Percentiles rank a stretch among this genome's conserved stretches.
Conservation (phyloP, 495 filamentous ascomycete species). For the Cercophora newfieldiana region DNA sequence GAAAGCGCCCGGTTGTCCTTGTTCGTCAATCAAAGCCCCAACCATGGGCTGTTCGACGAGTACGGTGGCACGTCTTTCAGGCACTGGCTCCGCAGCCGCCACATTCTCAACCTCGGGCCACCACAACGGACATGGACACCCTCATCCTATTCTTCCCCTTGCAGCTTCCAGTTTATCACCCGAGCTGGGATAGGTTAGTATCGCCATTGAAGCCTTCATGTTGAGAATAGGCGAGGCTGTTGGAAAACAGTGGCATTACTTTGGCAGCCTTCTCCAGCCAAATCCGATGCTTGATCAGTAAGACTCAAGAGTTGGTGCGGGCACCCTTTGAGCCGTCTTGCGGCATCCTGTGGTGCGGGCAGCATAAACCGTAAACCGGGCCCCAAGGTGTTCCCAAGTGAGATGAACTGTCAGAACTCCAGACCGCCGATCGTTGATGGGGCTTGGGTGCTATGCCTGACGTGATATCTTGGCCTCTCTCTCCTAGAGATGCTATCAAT, state of each 20-base stretch:
- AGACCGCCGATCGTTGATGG: not conserved
- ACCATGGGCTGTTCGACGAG: not conserved
- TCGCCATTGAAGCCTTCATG: not conserved
- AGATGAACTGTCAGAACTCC: conserved; percentile 3
- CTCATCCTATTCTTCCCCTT: not conserved
- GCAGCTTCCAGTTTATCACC: not conserved
- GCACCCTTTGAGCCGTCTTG: not conserved
- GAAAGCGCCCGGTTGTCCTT: not conserved
- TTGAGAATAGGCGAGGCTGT: not conserved
- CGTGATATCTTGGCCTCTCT: not conserved
- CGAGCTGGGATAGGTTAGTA: not conserved
- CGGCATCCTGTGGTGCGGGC: conserved; percentile 10
- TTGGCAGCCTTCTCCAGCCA: not conserved
- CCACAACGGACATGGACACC: not conserved
- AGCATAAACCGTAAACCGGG: conserved; percentile 5
- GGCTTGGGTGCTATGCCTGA: not conserved
- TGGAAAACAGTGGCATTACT: not conserved
- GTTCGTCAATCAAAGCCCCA: conserved; percentile 3
- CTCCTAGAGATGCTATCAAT: not conserved
- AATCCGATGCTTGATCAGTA: not conserved
- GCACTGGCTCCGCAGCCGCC: not conserved
- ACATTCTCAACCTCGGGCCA: not conserved
- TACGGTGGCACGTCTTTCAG: not conserved
- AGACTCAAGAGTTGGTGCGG: not conserved
- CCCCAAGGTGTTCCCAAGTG: not conserved